Evolutionary conservation across 192 early-diverging fungal genomes (phyloP).

Genomic region (Oehlia diaphana): DNA sequence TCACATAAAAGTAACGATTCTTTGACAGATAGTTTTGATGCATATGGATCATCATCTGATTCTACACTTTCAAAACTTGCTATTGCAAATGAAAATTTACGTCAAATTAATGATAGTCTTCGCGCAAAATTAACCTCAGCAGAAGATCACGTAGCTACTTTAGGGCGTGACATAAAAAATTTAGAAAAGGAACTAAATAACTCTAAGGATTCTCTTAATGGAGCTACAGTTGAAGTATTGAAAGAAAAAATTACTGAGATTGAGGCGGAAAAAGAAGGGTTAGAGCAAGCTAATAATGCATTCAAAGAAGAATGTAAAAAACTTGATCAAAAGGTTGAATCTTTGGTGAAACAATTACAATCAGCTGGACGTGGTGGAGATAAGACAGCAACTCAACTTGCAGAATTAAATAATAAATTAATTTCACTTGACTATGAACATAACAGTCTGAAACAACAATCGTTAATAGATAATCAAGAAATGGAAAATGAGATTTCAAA

Average conservation of each 20-base stretch:
- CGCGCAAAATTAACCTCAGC: neutral
- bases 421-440: neutral
- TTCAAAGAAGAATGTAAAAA: conserved; percentile 15
- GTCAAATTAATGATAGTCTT: neutral
- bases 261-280: conserved; percentile 23
- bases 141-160: neutral
- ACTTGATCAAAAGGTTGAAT: conserved; percentile 22
- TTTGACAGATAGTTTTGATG: neutral
- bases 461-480: neutral
- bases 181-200: neutral
- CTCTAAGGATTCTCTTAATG: neutral
- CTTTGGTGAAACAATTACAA: conserved; percentile 15
- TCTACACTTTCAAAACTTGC: neutral
- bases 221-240: neutral
- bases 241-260: neutral
- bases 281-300: conserved; percentile 18
- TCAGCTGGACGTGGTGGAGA: neutral
- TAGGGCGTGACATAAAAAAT: neutral
- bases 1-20: neutral
- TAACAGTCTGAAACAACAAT: conserved; percentile 5
- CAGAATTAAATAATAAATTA: conserved; percentile 9
- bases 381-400: neutral
- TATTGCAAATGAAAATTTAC: conserved; percentile 7
- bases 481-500: conserved; percentile 19
- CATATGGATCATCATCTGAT: neutral